Base-by-base conservation (phyloP, 176 grass and related monocot species). In the Areca catechu region DNA sequence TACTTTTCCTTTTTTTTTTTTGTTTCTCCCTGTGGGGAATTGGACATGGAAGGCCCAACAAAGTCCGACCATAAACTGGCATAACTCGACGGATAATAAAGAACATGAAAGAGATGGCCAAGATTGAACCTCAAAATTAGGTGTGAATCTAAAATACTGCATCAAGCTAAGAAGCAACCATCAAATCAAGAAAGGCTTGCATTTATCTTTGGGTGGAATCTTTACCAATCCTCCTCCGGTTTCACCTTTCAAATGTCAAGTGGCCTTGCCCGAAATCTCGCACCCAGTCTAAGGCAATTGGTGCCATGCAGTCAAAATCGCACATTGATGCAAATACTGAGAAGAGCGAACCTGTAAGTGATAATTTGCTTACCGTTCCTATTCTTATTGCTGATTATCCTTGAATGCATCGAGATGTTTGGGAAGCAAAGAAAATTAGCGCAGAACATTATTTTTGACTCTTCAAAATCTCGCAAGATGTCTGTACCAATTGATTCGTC, bases 61-160 rank as follows among this genome's bases (percentile, higher is more conserved):
- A n/a, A n/a, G n/a, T n/a, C n/a, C n/a, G n/a, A n/a, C n/a, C n/a
- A n/a, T n/a, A n/a, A n/a, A n/a, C n/a, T n/a, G n/a, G n/a, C n/a
- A n/a, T n/a, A n/a, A n/a, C 63, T 85, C 93, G 58, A 98, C 92
- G 72, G 93, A 98, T 68, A 87, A 92, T 7, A 87, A 97, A 69
- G 84, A 60, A 3, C 79, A 91, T 56, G 63, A 77, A 53, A 87
- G 91, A 71, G 83, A 97, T 66, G 93, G 84, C 67, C 78, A 43
- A 50, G 81, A 98, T 67, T 98, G 93, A 87, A 92, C 93, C 20
- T 79, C 84, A 51, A 86, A 78, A 74, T 73, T 98, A 77, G 84
- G 76, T 76, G 54, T 98, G 56, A 98, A 98, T 58, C 72, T 98
- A 62, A 91, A 92, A 78, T 88, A 88, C 59, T 78, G 76, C 62